Percentiles rank a stretch among this genome's conserved stretches.
phyloP scores from a whole-genome alignment of 352 stramenopile species.

The Globisporangium takayamanum region DNA sequence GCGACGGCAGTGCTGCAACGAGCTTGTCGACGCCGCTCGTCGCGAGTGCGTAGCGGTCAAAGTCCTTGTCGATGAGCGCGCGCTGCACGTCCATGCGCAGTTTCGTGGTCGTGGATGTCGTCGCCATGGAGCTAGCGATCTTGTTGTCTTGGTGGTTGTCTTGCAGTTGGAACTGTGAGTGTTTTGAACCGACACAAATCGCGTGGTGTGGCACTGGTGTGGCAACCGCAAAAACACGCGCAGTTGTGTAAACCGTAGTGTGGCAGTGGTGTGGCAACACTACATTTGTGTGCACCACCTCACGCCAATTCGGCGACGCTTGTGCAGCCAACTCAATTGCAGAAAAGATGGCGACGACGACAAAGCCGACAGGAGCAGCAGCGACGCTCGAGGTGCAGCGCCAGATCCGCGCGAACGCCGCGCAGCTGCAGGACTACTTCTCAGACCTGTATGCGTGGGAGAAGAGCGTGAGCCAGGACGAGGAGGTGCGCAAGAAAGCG shows the following conservation, averaged over 20 bases:
- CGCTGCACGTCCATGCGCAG: conserved; percentile 57
- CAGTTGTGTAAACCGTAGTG: neutral
- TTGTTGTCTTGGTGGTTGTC: conserved; percentile 5
- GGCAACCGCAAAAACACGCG: neutral
- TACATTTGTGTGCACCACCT: too few species aligned
- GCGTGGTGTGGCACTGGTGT: neutral
- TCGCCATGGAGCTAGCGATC: conserved; percentile 11
- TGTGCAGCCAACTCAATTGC: too few species aligned
- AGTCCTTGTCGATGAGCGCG: conserved; percentile 66
- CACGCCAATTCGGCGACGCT: too few species aligned
- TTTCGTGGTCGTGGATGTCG: conserved; percentile 5
- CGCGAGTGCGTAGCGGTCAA: conserved; percentile 70
- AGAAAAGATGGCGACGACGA: neutral
- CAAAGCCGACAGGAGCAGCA: neutral
- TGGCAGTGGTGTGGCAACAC: neutral
- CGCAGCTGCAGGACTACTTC: conserved; percentile 75
- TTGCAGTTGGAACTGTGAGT: conserved; percentile 2
- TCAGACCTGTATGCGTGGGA: conserved; percentile 75
- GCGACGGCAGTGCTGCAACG: conserved; percentile 20
- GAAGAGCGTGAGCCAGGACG: conserved; percentile 54
- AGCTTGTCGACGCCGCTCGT: conserved; percentile 24
- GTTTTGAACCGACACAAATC: neutral
- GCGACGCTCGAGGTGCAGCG: conserved; percentile 55
- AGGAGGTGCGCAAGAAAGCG: conserved; percentile 28
- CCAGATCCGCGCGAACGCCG: conserved; percentile 76